Base-by-base conservation (phyloP, 139 green algal species). In the Astrephomene gubernaculifera region DNA sequence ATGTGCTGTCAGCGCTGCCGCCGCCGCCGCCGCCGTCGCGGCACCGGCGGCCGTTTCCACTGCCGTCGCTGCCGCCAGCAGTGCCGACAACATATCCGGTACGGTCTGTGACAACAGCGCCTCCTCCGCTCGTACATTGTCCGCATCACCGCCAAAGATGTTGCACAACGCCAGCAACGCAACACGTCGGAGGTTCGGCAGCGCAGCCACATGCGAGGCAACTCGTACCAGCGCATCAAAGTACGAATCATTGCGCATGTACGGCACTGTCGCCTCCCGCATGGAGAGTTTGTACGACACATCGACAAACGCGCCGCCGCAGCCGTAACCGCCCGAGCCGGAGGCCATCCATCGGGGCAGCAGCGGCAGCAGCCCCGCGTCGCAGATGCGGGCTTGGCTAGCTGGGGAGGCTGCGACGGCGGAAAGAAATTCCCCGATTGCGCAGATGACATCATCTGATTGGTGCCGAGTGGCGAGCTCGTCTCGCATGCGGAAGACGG, bases 361-460 rank as follows among this genome's bases (percentile, higher is more conserved):
- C 60, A 83, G 57, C 57, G 76, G 76, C 43, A 83, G 76, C 60
- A 83, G n/a, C 39, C 31, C 38, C 5, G 76, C 76, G 2, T 83
- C 76, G 4, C 39, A n/a, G 19, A 83, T 39, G n/a, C 41, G 54
- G 3, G 17, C 4, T 38, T 83, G 76, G 53, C 61, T 54, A 36
- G 33, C 35, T 2, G 74, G 74, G 36, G 7, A 70, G 60, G 41
- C 14, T 2, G 76, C 29, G 8, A 72, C 29, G 2, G 60, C 39
- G 0, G 76, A 17, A 17, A 83, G 60, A 29, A 83, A 73, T 36
- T 60, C 76, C 4, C 39, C 76, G n/a, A 83, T 63, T 2, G 76
- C 76, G 17, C 19, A 17, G 0, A 72, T n/a, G 25, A 83, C 24
- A 19, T 72, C 60, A 60, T 83, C 76, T 6, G 22, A 41, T 8